A percentile compares a stretch with the other conserved stretches of the same genome.
Evolutionary conservation across 108 stramenopile species (phyloP).

Genomic region (Fistulifera pelliculosa): DNA sequence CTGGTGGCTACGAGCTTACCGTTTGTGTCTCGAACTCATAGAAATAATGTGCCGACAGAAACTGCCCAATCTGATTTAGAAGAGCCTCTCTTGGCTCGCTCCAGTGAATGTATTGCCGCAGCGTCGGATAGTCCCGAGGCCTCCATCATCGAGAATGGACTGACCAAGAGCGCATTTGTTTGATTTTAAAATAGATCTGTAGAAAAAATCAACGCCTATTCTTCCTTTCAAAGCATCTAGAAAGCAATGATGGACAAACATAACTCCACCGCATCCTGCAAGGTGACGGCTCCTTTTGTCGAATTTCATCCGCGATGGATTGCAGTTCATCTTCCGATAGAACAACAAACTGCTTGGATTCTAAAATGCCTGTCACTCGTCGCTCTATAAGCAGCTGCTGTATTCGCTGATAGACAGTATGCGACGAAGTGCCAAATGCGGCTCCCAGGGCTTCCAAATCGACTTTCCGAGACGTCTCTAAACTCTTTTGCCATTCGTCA

Average conservation of each 20-base stretch:
- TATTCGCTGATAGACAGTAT: not conserved
- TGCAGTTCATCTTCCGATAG: slow-evolving; percentile 1
- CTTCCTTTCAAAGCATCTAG: too few relatives aligned
- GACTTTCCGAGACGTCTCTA: not conserved
- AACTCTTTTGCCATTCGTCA: not conserved
- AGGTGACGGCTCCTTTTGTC: slow-evolving; percentile 1
- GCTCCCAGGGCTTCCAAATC: not conserved
- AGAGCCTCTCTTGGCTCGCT: too few relatives aligned
- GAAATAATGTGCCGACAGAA: too few relatives aligned
- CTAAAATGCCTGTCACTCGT: slow-evolving; percentile 7
- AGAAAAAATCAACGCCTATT: too few relatives aligned
- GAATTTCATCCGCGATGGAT: not conserved
- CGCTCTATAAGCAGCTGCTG: slow-evolving; percentile 2
- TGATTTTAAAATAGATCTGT: too few relatives aligned
- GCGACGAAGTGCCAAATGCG: not conserved
- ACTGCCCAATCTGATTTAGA: too few relatives aligned
- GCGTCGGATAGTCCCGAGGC: too few relatives aligned
- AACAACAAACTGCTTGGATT: not conserved
- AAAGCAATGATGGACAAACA: too few relatives aligned
- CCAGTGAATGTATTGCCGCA: too few relatives aligned
- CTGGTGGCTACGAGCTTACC: slow-evolving; percentile 28
- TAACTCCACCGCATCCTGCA: not conserved
- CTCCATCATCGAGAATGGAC: not conserved
- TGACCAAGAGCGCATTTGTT: too few relatives aligned
- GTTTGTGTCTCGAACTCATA: not conserved